Base-by-base conservation (phyloP, 106 monocot species). In the Vanilla planifolia region DNA sequence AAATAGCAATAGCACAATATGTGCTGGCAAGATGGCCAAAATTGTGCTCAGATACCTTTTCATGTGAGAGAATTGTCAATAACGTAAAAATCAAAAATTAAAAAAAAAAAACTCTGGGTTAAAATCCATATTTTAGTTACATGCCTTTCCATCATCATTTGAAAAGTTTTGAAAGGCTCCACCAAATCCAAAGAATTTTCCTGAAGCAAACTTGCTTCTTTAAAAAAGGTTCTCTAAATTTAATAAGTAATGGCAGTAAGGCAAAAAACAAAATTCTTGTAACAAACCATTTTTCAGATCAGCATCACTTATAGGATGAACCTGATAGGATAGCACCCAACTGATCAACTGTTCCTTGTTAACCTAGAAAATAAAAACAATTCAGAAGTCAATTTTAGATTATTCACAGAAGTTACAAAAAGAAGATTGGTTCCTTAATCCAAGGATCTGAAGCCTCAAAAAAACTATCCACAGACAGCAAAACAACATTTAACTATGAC, bases 241-340 rank as follows among this genome's bases (percentile, higher is more conserved):
- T 34, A 21, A 57, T 57, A 57, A 35, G 28, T 19, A 15, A 45
- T 20, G 17, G 10, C 10, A 15, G 45, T 16, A 45, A 5, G 5
- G n/a, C 2, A 57, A 17, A 67, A 48, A 13, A 36, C 3, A 6
- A 14, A 23, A 42, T 23, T 20, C 19, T 21, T 35, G n/a, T 59
- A 43, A 47, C 43, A 27, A 71, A 76, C 89, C 76, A 64, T 68
- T 68, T 56, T 69, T 58, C 15, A 80, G 44, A 26, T 79, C 71
- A 45, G 46, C 16, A 1, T 47, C 68, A 0, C 60, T 43, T 37
- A 22, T 56, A n/a, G 85, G 73, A 44, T 75, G 73, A 46, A 61
- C 68, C 73, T 82, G 87, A 60, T 91, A 85, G 23, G 96, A 91
- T 39, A 98, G 71, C 33, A 98, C 84, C 96, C 96, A 98, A 40